Conservation (phyloP, 805 yeast species). For the Kuraishia piskuri region DNA sequence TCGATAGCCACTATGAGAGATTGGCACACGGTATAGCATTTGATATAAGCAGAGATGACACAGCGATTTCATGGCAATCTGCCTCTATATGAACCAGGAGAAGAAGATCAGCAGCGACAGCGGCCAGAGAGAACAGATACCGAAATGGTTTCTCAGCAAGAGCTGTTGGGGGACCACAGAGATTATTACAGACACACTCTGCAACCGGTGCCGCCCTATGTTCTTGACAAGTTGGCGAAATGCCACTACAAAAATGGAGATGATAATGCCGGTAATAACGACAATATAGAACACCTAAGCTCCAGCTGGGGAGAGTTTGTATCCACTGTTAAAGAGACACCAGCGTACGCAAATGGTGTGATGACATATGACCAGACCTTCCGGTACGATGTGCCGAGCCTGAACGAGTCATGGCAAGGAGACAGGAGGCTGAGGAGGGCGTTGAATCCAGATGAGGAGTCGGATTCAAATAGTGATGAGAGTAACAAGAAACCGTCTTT, state of each 20-base stretch:
- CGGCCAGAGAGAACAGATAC: neutral
- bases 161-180: slow-evolving; percentile 7
- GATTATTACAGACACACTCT: slow-evolving; percentile 13
- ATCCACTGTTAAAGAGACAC: slow-evolving; percentile 16
- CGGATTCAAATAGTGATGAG: neutral
- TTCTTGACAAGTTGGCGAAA: slow-evolving; percentile 42
- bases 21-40: no score
- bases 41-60: neutral
- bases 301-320: slow-evolving; percentile 13
- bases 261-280: neutral
- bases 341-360: slow-evolving; percentile 16
- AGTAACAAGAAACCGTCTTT: neutral
- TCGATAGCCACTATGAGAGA: no score
- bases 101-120: neutral
- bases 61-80: neutral
- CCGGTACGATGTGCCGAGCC: slow-evolving; percentile 21
- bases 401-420: slow-evolving; percentile 63
- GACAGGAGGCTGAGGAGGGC: slow-evolving; percentile 50
- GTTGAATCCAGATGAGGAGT: slow-evolving; percentile 27
- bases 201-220: slow-evolving; percentile 54
- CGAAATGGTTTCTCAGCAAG: neutral
- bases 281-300: neutral
- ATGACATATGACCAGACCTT: slow-evolving; percentile 18
- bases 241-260: slow-evolving; percentile 25
- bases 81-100: neutral